Conservation (phyloP, 306 rosid species). For the Benincasa hispida region DNA sequence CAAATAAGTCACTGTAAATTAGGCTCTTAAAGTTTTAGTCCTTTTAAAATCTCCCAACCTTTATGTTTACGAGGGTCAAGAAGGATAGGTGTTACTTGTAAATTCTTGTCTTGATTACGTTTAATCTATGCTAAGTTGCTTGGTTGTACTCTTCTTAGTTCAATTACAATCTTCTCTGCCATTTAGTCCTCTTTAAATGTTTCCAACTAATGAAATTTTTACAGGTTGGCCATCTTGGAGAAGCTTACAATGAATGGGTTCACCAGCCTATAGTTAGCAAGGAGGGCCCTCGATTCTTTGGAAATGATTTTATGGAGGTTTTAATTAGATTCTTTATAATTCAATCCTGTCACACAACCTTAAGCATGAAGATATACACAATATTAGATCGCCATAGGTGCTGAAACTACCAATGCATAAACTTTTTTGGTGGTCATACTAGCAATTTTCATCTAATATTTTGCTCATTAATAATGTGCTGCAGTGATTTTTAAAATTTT, state of each 20-base stretch:
- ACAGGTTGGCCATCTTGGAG: conserved; percentile 97
- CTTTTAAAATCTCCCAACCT: not conserved
- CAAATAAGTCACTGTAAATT: not conserved
- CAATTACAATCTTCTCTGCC: not conserved
- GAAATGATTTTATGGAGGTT: conserved; percentile 79
- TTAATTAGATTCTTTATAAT: not conserved
- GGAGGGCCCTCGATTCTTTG: conserved; percentile 88
- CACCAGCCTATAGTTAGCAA: conserved; percentile 89
- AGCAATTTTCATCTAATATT: not conserved
- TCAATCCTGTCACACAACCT: not conserved
- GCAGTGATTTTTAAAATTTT: not conserved
- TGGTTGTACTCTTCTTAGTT: not conserved
- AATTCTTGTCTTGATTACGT: not conserved
- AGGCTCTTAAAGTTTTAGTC: not conserved
- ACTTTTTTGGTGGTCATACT: not conserved
- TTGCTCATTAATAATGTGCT: not conserved
- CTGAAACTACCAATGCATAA: not conserved
- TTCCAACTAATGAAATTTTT: not conserved
- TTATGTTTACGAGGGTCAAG: not conserved
- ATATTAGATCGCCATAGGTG: not conserved
- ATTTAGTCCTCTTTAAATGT: not conserved
- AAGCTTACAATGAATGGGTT: conserved; percentile 84
- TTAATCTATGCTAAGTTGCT: not conserved
- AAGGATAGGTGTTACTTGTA: not conserved
- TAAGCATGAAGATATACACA: not conserved